Conservation (phyloP, 2,329 filamentous ascomycete species). For the Colletotrichum theobromicola region DNA sequence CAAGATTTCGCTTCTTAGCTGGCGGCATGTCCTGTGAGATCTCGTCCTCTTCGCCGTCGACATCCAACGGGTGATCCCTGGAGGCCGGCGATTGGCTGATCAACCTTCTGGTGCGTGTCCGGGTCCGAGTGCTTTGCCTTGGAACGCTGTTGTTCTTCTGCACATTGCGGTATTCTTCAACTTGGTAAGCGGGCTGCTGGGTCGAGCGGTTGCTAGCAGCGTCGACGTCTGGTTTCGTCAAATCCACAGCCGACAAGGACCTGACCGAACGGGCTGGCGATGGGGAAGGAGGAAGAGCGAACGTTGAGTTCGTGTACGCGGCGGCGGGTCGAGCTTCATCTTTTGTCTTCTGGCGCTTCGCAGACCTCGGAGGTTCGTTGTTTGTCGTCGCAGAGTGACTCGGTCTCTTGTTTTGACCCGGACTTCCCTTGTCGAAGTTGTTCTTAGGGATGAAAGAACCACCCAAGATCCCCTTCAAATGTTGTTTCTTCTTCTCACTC, state of each 20-base stretch:
- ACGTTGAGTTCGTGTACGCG: not conserved
- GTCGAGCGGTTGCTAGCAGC: constrained; percentile 2
- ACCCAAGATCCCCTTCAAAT: not conserved
- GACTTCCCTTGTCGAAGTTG: not conserved
- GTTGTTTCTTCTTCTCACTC: not conserved
- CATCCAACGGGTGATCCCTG: not conserved
- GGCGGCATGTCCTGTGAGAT: not conserved
- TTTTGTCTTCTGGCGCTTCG: constrained; percentile 12
- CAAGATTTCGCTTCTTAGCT: not conserved
- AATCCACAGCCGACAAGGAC: not conserved
- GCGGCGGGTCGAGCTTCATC: not conserved
- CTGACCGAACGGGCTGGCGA: not conserved
- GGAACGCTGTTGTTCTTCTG: not conserved
- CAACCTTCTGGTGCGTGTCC: not conserved
- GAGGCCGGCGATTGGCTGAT: not conserved
- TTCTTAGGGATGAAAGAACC: not conserved
- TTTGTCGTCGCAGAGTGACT: not conserved
- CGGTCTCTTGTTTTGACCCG: not conserved
- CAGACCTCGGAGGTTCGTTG: not conserved
- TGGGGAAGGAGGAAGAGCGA: not conserved
- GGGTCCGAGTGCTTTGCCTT: not conserved
- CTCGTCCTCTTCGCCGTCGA: not conserved
- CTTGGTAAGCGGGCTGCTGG: not conserved
- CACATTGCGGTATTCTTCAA: not conserved
- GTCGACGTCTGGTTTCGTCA: constrained; percentile 9